Percentiles rank a stretch among this genome's conserved stretches.
Conservation (phyloP, 805 yeast genomes). For the Lachancea thermotolerans region DNA sequence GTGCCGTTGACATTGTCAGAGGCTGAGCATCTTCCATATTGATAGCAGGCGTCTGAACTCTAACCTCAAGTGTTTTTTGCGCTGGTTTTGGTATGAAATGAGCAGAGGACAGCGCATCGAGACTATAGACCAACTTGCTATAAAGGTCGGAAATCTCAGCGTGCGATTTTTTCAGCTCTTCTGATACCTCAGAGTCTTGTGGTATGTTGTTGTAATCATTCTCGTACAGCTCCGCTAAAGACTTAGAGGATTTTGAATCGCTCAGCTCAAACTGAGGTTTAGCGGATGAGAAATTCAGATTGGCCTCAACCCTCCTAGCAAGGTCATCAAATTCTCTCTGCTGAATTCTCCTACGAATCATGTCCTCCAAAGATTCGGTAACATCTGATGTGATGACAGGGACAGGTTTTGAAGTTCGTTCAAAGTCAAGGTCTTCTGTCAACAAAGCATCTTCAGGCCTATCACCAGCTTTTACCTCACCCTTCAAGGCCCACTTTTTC, state of each 20-base stretch:
- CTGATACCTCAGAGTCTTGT: slow-evolving; percentile 45
- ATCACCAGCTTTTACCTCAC: slow-evolving; percentile 77
- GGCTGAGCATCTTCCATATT: slow-evolving; percentile 97
- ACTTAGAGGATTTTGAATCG: slow-evolving; percentile 77
- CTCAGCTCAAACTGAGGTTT: slow-evolving; percentile 57
- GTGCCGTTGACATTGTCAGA: slow-evolving; percentile 61
- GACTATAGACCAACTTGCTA: slow-evolving; percentile 54
- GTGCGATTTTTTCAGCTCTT: slow-evolving; percentile 66
- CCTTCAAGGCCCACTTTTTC: slow-evolving; percentile 90
- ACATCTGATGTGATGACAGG: slow-evolving; percentile 89
- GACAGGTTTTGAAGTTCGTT: slow-evolving; percentile 89
- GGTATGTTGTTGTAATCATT: slow-evolving; percentile 62
- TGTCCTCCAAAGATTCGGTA: slow-evolving; percentile 80
- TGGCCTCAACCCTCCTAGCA: slow-evolving; percentile 62
- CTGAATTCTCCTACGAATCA: slow-evolving; percentile 76
- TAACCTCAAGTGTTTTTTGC: slow-evolving; percentile 70
- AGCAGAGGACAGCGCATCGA: slow-evolving; percentile 90
- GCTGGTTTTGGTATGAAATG: slow-evolving; percentile 90
- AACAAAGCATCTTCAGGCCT: slow-evolving; percentile 81
- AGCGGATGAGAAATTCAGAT: slow-evolving; percentile 54
- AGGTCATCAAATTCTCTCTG: slow-evolving; percentile 77
- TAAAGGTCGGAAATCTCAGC: slow-evolving; percentile 67
- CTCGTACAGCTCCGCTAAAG: slow-evolving; percentile 88
- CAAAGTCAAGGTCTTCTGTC: slow-evolving; percentile 80
- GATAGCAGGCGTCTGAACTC: slow-evolving; percentile 75